phyloP scores from a whole-genome alignment of 345 rosid genomes.

The Adansonia digitata region DNA sequence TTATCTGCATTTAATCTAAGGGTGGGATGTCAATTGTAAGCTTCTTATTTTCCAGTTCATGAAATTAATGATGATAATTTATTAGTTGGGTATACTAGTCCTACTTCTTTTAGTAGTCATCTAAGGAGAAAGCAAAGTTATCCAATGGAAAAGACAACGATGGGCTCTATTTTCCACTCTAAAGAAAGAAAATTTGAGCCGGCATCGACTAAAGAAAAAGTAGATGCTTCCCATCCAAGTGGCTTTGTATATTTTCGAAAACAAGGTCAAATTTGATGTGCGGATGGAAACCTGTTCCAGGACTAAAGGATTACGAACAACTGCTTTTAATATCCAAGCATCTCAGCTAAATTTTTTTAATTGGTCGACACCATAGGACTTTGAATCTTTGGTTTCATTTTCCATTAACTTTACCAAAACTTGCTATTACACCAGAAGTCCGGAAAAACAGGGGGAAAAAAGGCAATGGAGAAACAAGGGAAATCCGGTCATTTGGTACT shows the following conservation, averaged over 20 bases:
- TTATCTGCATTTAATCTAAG: too few relatives aligned
- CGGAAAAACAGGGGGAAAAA: not conserved
- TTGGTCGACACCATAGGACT: not conserved
- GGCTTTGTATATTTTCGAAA: not conserved
- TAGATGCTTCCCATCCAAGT: not conserved
- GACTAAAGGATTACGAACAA: not conserved
- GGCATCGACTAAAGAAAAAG: not conserved
- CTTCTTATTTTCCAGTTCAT: too few relatives aligned
- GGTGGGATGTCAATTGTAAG: too few relatives aligned
- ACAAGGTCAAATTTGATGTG: not conserved
- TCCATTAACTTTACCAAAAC: not conserved
- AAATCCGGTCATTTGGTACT: constrained; percentile 14
- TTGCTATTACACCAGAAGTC: not conserved
- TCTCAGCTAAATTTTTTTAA: not conserved
- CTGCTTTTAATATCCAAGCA: not conserved
- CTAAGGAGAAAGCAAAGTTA: too few relatives aligned
- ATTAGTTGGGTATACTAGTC: too few relatives aligned
- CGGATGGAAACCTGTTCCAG: not conserved
- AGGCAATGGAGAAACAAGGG: not conserved
- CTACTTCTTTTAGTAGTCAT: too few relatives aligned
- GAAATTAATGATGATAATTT: too few relatives aligned
- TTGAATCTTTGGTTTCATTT: not conserved
- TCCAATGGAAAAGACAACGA: too few relatives aligned
- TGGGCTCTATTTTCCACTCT: not conserved
- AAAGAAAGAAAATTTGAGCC: not conserved